These are phyloP conservation scores for Penicillium sp. DNA, from an alignment of 2,329 filamentous ascomycete species.

Conservation along the genomic window DNA sequence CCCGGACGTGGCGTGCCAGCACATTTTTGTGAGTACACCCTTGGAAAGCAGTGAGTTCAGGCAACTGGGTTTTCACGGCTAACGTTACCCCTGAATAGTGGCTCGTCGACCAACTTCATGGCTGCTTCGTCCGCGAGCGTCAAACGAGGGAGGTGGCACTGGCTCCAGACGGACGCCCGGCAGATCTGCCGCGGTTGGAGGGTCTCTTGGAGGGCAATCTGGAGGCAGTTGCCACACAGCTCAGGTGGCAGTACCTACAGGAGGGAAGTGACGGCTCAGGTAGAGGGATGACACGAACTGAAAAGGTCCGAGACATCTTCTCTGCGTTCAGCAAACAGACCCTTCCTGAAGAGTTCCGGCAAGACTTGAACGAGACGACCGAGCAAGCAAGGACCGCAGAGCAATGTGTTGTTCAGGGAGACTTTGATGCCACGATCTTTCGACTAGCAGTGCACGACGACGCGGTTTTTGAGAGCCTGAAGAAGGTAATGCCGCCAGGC, in stretches of 20 bases:
- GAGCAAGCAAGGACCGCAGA: conserved; percentile 37
- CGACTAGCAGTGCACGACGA: conserved; percentile 48
- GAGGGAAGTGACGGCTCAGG: conserved; percentile 23
- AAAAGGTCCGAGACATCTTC: conserved; percentile 47
- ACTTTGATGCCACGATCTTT: conserved; percentile 49
- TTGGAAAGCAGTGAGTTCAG: neutral
- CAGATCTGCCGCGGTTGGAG: conserved; percentile 32
- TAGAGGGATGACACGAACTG: conserved; percentile 36
- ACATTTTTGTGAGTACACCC: conserved; percentile 42
- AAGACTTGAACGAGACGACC: conserved; percentile 40
- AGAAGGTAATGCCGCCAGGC: conserved; percentile 44
- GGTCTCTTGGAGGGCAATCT: conserved; percentile 35
- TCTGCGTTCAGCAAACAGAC: conserved; percentile 44
- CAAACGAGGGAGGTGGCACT: conserved; percentile 32
- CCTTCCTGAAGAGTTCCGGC: conserved; percentile 45
- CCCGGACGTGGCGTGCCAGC: conserved; percentile 39
- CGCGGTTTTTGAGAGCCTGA: conserved; percentile 43
- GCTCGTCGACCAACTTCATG: conserved; percentile 44
- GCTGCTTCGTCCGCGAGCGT: conserved; percentile 32
- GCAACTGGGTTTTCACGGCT: neutral
- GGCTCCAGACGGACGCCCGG: conserved; percentile 34
- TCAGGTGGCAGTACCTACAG: conserved; percentile 38
- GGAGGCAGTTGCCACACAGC: conserved; percentile 32
- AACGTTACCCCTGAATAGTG: conserved; percentile 31
- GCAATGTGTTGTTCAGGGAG: conserved; percentile 47